phyloP scores from a whole-genome alignment of 192 early-diverging fungal species.

The Coemansia sp. region DNA sequence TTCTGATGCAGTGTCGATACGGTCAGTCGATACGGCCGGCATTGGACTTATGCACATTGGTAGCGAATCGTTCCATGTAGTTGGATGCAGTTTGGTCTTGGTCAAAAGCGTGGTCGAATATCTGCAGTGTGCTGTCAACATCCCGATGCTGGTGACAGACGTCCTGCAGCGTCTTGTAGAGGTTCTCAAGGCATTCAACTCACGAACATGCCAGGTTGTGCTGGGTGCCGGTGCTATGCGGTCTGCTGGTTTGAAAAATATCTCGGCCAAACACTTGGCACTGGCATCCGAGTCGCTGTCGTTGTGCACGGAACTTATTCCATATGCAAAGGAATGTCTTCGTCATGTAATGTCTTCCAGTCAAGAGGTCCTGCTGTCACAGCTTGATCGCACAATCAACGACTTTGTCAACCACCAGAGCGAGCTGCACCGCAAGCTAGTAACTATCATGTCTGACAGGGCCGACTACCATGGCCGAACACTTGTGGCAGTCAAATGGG shows the following conservation, averaged over 20 bases:
- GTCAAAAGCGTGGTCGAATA: slow-evolving; percentile 93
- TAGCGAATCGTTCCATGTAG: slow-evolving; percentile 79
- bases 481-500: slow-evolving; percentile 63
- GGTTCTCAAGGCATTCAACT: slow-evolving; percentile 87
- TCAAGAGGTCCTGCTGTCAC: slow-evolving; percentile 76
- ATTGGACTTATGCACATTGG: slow-evolving; percentile 74
- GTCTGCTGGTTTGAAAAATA: slow-evolving; percentile 96
- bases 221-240: slow-evolving; percentile 95
- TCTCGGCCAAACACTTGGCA: slow-evolving; percentile 94
- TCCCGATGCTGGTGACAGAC: slow-evolving; percentile 77
- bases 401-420: slow-evolving; percentile 91
- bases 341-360: slow-evolving; percentile 70
- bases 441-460: slow-evolving; percentile 94
- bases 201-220: slow-evolving; percentile 93
- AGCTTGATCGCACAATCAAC: slow-evolving; percentile 83
- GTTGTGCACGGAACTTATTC: slow-evolving; percentile 83
- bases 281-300: slow-evolving; percentile 92
- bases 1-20: slow-evolving; percentile 40
- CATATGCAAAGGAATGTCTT: slow-evolving; percentile 76
- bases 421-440: slow-evolving; percentile 87
- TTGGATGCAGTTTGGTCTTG: slow-evolving; percentile 84
- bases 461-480: slow-evolving; percentile 74
- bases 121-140: slow-evolving; percentile 76
- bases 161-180: slow-evolving; percentile 88
- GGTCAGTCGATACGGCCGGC: slow-evolving; percentile 47